phyloP scores from a whole-genome alignment of 345 rosid genomes.

The Ceriops zippeliana region DNA sequence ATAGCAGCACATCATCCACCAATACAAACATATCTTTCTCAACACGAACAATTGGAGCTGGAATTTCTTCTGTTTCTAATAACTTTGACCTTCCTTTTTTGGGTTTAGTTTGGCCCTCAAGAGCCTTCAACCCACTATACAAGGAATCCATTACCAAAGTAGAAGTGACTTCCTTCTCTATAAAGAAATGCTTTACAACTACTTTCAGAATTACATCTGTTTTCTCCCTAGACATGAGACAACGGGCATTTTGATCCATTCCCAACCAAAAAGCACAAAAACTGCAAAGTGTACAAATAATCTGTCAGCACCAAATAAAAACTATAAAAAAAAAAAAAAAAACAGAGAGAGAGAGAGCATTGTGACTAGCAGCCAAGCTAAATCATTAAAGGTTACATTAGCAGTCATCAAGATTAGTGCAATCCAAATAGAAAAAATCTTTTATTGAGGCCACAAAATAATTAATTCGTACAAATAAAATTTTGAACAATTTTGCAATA shows the following conservation, averaged over 20 bases:
- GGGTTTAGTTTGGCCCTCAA: constrained; percentile 71
- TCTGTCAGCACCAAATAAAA: constrained; percentile 4
- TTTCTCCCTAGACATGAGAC: constrained; percentile 78
- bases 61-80: constrained; percentile 58
- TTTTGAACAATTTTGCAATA: too few relatives aligned
- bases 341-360: too few relatives aligned
- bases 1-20: constrained; percentile 73
- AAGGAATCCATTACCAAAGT: constrained; percentile 99
- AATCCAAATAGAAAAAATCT: too few relatives aligned
- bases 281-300: constrained; percentile 43
- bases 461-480: too few relatives aligned
- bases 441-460: too few relatives aligned
- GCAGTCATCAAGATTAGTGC: background rate
- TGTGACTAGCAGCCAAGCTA: background rate
- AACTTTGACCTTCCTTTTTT: constrained; percentile 53
- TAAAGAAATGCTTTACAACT: constrained; percentile 83
- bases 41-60: constrained; percentile 67
- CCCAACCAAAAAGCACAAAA: constrained; percentile 81
- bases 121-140: constrained; percentile 93
- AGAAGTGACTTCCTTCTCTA: constrained; percentile 90
- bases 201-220: constrained; percentile 70
- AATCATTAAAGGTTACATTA: background rate
- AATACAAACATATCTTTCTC: constrained; percentile 75
- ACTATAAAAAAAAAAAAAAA: background rate
- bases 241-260: constrained; percentile 64